Evolutionary conservation across 495 filamentous ascomycete genomes (phyloP), one percentile per base, ranked within the genome.

Genomic region (Tuber brumale): DNA sequence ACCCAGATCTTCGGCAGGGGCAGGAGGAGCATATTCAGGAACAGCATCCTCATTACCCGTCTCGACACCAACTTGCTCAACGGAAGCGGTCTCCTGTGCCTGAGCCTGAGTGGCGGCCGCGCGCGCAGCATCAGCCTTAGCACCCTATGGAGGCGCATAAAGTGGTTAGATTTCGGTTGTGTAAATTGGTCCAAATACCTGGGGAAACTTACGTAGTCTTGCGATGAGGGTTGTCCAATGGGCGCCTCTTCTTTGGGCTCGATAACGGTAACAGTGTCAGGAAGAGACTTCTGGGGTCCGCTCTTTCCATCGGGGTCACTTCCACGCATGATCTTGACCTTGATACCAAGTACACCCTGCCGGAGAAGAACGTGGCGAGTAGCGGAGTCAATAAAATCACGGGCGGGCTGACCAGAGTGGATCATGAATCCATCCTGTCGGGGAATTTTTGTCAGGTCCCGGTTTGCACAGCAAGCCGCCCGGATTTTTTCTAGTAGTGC

Each of bases 251-350:
- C 95, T 92, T 99, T 99, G 86, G 95, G 95, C 90, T 98, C 96
- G 87, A 97, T 97, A 88, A 99, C 93, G 84, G 94, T 97, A 85
- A 99, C 95, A 85, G 93, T 92, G 87, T 99, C 95, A 80, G 95
- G 95, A 75, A 99, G 91, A 81, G 94, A 91, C 89, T 98, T 97
- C 86, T 93, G 91, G 78, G 95, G 94, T 80, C 96, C 96, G 84
- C 92, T 89, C 91, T 99, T 99, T 90, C 95, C 95, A 88, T 99
- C 95, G 84, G 96, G 95, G 88, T 99, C 95, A 84, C 92, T 95
- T 84, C 96, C 96, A 86, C 95, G 95, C 95, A 99, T 99, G 89
- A 99, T 99, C 94, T 99, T 99, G 85, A 99, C 95, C 90, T 99
- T 99, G 90, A 99, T 98, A 88, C 95, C 95, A 76, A 99, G 90